A percentile compares a stretch with the other conserved stretches of the same genome.
phyloP scores from a whole-genome alignment of 2,329 filamentous ascomycete species.

The Pleomassaria siparia region DNA sequence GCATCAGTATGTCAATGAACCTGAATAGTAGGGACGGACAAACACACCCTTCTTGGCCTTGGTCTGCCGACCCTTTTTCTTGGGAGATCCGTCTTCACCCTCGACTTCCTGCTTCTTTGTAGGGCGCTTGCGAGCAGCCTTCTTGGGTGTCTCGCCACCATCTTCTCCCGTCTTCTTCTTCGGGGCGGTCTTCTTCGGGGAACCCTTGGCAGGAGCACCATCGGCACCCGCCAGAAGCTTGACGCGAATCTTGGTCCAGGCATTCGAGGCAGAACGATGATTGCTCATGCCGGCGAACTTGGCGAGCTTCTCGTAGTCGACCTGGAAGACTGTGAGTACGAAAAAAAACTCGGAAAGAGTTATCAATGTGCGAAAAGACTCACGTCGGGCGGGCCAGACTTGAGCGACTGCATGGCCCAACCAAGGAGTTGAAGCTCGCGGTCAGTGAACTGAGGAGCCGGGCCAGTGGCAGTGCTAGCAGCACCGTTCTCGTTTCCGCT shows the following conservation, averaged over 20 bases:
- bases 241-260: conserved; percentile 38
- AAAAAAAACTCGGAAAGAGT: background rate
- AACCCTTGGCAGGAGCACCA: conserved; percentile 9
- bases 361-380: background rate
- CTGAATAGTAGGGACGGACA: background rate
- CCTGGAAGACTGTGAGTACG: conserved; percentile 17
- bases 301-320: conserved; percentile 43
- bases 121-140: conserved; percentile 34
- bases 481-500: conserved; percentile 8
- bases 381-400: conserved; percentile 40
- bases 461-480: conserved; percentile 5
- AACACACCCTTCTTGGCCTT: conserved; percentile 4
- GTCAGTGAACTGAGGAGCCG: conserved; percentile 30
- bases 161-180: conserved; percentile 21
- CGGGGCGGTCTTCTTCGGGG: conserved; percentile 24
- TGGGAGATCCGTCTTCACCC: conserved; percentile 28
- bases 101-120: conserved; percentile 37
- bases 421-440: conserved; percentile 39
- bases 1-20: background rate
- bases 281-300: conserved; percentile 39
- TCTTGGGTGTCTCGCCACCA: conserved; percentile 23
- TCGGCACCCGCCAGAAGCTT: conserved; percentile 24
- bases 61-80: conserved; percentile 31
- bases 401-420: conserved; percentile 42
- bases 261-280: conserved; percentile 40